A percentile compares a stretch with the other conserved stretches of the same genome.
Evolutionary conservation across 2,329 filamentous ascomycete species (phyloP).

Genomic region (Aspergillus tamarii): DNA sequence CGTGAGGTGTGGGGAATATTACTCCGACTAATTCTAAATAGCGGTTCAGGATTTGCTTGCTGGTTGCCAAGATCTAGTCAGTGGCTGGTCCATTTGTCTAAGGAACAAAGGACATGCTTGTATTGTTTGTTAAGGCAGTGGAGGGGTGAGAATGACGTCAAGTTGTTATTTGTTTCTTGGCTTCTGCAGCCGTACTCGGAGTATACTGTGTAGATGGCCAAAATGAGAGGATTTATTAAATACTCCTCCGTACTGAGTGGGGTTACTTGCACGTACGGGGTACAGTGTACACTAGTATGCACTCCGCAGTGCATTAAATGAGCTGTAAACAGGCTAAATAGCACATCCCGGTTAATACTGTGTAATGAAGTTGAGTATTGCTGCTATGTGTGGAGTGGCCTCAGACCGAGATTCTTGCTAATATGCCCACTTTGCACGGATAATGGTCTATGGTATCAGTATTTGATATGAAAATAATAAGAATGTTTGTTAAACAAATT

Average conservation of each 20-base stretch:
- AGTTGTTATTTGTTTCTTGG: not conserved
- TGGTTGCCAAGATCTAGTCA: not conserved
- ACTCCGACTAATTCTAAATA: not conserved
- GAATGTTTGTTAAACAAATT: not conserved
- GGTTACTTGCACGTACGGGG: not conserved
- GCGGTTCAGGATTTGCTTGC: not conserved
- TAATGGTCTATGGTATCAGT: not conserved
- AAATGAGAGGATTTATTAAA: not conserved
- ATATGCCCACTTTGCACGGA: not conserved
- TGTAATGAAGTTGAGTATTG: not conserved
- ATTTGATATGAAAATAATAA: not conserved
- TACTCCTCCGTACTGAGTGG: not conserved
- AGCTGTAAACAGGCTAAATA: not conserved
- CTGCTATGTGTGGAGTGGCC: not conserved
- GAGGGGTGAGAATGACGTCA: not conserved
- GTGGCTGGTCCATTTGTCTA: not conserved
- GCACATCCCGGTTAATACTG: not conserved
- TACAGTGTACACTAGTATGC: not conserved
- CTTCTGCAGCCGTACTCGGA: not conserved
- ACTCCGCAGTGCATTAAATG: slow-evolving; percentile 1
- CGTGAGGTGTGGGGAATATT: not conserved
- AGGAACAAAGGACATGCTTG: not conserved
- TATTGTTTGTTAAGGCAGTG: not conserved
- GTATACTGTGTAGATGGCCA: not conserved
- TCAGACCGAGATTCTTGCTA: not conserved